Evolutionary conservation across 805 yeast species (phyloP), one percentile per base, ranked within the genome.

Genomic region (Candida boleticola): DNA sequence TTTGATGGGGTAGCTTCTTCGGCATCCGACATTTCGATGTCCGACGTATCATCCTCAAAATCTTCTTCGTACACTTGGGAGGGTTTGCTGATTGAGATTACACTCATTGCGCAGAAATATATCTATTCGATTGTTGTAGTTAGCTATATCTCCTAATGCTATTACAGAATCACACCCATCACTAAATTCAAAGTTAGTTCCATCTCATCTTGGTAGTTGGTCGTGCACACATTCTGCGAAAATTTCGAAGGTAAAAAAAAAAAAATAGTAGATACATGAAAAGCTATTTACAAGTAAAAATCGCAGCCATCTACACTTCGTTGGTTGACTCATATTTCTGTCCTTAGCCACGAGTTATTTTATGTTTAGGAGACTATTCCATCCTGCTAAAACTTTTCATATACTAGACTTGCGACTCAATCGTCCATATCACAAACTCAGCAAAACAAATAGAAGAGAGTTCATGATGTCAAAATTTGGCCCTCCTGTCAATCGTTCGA

Each of bases 401-500:
- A n/a, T n/a, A n/a, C n/a, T n/a, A n/a, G n/a, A n/a, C n/a, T n/a
- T n/a, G n/a, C n/a, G n/a, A n/a, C n/a, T n/a, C 27, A 7, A 23
- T 23, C 35, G 35, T 40, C 37, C 29, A 17, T 45, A 43, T 40
- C 61, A 55, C 37, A 42, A 40, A 35, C 39, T 44, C 35, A 60
- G 40, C 49, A 61, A 54, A 43, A 51, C 65, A 10, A 55, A 56
- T 27, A 50, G 64, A 46, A 49, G 67, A 47, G 46, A 33, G 22
- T 22, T 38, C 36, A 44, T 54, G 25, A 64, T 62, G 64, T 41
- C 53, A 27, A 58, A 57, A 39, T 71, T 66, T 44, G 54, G 64
- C 2, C 95, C 96, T 1, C 97, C 97, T 0, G 66, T 80, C 6
- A 72, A 85, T 57, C 63, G 86, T 35, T 70, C 76, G 2, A 81